Evolutionary conservation across 208 protist genomes (phyloP).

Genomic region (Leishmania tarentolae): DNA sequence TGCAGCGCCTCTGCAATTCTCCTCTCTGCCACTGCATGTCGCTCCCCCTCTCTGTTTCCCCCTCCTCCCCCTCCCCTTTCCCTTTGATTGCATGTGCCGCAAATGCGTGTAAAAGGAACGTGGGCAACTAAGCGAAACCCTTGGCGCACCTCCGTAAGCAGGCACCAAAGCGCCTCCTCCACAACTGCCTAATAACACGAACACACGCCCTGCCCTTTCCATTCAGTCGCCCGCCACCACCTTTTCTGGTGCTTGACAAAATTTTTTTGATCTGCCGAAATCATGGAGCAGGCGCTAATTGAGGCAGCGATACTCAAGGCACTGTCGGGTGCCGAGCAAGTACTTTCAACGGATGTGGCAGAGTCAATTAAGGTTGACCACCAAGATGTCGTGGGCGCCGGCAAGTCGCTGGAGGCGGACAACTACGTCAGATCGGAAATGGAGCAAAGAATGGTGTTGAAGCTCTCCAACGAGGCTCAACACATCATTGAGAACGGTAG

Average conservation of each 20-base stretch:
- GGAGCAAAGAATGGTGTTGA: slow-evolving; percentile 56
- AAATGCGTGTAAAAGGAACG: not conserved
- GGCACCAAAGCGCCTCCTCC: not conserved
- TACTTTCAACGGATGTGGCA: slow-evolving; percentile 70
- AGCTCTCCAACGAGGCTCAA: slow-evolving; percentile 81
- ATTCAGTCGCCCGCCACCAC: not conserved
- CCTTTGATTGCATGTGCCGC: too few species aligned
- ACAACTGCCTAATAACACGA: not conserved
- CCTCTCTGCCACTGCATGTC: not conserved
- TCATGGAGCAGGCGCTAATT: slow-evolving; percentile 34
- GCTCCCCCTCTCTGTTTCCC: not conserved
- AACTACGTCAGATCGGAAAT: slow-evolving; percentile 76
- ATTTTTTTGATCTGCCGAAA: not conserved
- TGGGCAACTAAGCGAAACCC: not conserved
- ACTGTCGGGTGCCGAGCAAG: slow-evolving; percentile 35
- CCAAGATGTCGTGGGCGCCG: slow-evolving; percentile 88
- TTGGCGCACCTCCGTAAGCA: not conserved
- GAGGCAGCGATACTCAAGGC: slow-evolving; percentile 51
- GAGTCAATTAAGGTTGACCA: slow-evolving; percentile 64
- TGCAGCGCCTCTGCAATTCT: not conserved
- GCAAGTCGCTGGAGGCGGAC: slow-evolving; percentile 90
- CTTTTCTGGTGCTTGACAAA: not conserved
- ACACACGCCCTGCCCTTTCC: not conserved
- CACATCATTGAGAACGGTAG: slow-evolving; percentile 82
- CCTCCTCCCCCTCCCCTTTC: not conserved